Base-by-base conservation (phyloP, 345 rosid species). In the Citrus medica region DNA sequence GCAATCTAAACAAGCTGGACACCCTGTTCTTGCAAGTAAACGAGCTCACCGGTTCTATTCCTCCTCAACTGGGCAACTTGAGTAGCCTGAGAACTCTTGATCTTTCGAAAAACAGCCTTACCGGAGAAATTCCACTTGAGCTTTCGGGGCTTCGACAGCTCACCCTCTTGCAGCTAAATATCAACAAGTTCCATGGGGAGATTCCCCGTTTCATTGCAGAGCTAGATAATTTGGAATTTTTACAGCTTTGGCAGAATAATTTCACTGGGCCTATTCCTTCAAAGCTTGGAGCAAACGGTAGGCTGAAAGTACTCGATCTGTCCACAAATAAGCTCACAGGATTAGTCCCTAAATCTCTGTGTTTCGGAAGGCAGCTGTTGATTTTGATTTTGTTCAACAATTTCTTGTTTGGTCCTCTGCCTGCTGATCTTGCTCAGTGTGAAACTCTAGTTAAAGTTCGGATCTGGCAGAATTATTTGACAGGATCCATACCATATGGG, bases 241-340 rank as follows among this genome's bases (percentile, higher is more conserved):
- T 95, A 55, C 84, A 83, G 76, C 89, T 95, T 46, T 95, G 98
- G 99, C 89, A 84, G 84, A 95, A 95, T 79, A 93, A 93, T 79
- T 95, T 93, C 89, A 95, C 98, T 0, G 99, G 99, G 6, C 76
- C 82, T 74, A 90, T 93, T 77, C 99, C 99, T 65, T 37, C 81
- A 5, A 85, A 79, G 65, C 97, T 95, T 2, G 99, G 99, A 76
- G 76, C 75, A 79, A 95, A 88, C 78, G 92, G 96, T 60, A 87
- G 83, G 82, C 77, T 95, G 28, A 79, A 84, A 42, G 79, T 79
- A 86, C 88, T 95, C 14, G 99, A 95, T 75, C 83, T 95, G 81
- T 95, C 99, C 5, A 86, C 93, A 7, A 95, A 95, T 84, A 95
- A 93, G 86, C 93, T 95, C 77, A 93, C 99, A 3, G 97, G 99